Percentiles rank a stretch among this genome's conserved stretches.
These are phyloP conservation scores for Phycomyces blakesleeanus DNA, from an alignment of 192 early-diverging fungal species.

Conservation along the genomic window DNA sequence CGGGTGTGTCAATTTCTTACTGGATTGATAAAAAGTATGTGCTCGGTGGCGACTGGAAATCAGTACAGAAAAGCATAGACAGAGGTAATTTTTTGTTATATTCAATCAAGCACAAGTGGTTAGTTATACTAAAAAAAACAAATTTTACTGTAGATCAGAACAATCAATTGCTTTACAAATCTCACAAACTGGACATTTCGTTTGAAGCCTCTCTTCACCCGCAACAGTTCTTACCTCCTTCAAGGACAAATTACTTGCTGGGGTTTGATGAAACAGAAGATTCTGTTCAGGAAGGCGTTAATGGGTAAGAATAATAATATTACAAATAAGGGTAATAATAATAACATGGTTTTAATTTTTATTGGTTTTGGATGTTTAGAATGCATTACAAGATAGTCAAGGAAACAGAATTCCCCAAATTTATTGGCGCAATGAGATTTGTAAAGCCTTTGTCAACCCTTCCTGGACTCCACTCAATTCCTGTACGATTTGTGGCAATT, in stretches of 20 bases:
- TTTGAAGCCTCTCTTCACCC: constrained; percentile 22
- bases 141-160: neutral
- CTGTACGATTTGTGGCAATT: constrained; percentile 26
- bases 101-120: neutral
- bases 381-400: constrained; percentile 21
- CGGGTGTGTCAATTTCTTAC: constrained; percentile 28
- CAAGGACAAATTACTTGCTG: constrained; percentile 19
- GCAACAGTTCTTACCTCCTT: constrained; percentile 11
- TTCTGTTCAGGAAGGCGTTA: constrained; percentile 9
- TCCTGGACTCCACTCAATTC: constrained; percentile 14
- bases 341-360: neutral
- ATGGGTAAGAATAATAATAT: constrained; percentile 12
- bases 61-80: constrained; percentile 9
- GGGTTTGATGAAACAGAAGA: constrained; percentile 30
- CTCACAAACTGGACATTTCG: constrained; percentile 14
- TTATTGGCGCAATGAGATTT: constrained; percentile 18
- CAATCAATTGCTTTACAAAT: neutral
- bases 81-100: constrained; percentile 6
- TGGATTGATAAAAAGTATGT: constrained; percentile 18
- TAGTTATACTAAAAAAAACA: neutral
- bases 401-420: constrained; percentile 15
- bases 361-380: neutral
- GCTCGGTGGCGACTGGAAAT: constrained; percentile 14
- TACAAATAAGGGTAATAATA: neutral
- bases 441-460: constrained; percentile 13